Conservation (phyloP, 2,329 filamentous ascomycete species). For the Claviceps pazoutovae region DNA sequence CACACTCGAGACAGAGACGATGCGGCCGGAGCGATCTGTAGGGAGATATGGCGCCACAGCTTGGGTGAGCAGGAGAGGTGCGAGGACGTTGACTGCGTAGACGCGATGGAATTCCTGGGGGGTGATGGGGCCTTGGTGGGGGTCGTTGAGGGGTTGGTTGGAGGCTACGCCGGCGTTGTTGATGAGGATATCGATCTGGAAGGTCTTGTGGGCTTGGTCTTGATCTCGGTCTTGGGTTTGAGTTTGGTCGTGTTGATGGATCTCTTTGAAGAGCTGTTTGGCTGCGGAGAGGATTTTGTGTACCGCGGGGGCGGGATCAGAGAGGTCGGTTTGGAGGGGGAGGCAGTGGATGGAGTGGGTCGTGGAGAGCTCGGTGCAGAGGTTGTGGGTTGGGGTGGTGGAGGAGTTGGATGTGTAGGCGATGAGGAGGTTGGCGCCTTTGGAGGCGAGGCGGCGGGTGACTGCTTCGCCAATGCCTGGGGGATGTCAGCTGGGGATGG, state of each 20-base stretch:
- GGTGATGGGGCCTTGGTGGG: slow-evolving; percentile 36
- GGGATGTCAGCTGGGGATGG: too few relatives aligned
- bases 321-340: slow-evolving; percentile 18
- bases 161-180: slow-evolving; percentile 69
- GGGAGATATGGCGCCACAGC: slow-evolving; percentile 56
- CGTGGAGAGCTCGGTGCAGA: slow-evolving; percentile 31
- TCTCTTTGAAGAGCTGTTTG: slow-evolving; percentile 10
- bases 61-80: slow-evolving; percentile 65
- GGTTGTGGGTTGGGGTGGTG: slow-evolving; percentile 27
- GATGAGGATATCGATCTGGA: slow-evolving; percentile 61
- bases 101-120: slow-evolving; percentile 53
- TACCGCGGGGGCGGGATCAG: slow-evolving; percentile 12
- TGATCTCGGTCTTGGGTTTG: background rate
- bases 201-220: slow-evolving; percentile 3
- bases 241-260: slow-evolving; percentile 9
- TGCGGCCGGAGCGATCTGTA: slow-evolving; percentile 46
- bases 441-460: slow-evolving; percentile 41
- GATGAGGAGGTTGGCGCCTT: slow-evolving; percentile 45
- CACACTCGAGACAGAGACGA: slow-evolving; percentile 43
- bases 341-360: slow-evolving; percentile 24
- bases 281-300: slow-evolving; percentile 18
- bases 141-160: slow-evolving; percentile 50
- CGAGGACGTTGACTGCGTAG: slow-evolving; percentile 71
- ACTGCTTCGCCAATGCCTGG: slow-evolving; percentile 42
- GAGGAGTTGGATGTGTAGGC: slow-evolving; percentile 47